Base-by-base conservation (phyloP, 495 filamentous ascomycete species). In the Niebla homalea region DNA sequence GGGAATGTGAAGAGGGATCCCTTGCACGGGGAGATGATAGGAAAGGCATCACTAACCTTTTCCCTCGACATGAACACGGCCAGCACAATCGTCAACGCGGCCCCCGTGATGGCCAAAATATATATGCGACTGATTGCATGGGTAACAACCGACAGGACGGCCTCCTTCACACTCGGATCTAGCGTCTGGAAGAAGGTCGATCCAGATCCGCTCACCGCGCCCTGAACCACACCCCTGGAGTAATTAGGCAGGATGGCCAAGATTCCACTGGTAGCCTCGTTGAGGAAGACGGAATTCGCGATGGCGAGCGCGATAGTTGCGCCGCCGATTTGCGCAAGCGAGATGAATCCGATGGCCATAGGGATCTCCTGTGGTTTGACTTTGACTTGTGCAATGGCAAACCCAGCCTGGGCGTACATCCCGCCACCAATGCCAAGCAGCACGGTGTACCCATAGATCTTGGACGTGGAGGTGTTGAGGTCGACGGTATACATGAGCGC, bases 241-340 rank as follows among this genome's bases (percentile, higher is more conserved):
- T 64, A 44, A 11, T 62, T 60, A 0, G 70, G 67, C 12, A 76
- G 51, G 36, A 65, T 29, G 1, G 2, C 32, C 5, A 39, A 14
- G 21, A 52, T 48, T 1, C 15, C 11, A 10, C 53, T 57, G 12
- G 61, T 53, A 0, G 60, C 63, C 7, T 59, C 54, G 46, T 76
- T 77, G 40, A 79, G 60, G 60, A 77, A 81, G 3, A 81, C 66
- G 5, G 69, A 61, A 8, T 76, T 76, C 8, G 76, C 74, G 19
- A 84, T 76, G 0, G 74, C 71, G 3, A 83, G 66, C 0, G 72
- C 62, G 29, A 83, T 67, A 2, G 71, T 69, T 4, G 71, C 63
- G 29, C 75, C 75, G 2, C 64, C 57, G 7, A 79, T 64, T 59
- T 84, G 80, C 1, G 45, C 71, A 18, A 70, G 56, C 7, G 69